These are phyloP conservation scores for Eutrema yunnanense DNA, from an alignment of 345 rosid genomes.

Conservation along the genomic window DNA sequence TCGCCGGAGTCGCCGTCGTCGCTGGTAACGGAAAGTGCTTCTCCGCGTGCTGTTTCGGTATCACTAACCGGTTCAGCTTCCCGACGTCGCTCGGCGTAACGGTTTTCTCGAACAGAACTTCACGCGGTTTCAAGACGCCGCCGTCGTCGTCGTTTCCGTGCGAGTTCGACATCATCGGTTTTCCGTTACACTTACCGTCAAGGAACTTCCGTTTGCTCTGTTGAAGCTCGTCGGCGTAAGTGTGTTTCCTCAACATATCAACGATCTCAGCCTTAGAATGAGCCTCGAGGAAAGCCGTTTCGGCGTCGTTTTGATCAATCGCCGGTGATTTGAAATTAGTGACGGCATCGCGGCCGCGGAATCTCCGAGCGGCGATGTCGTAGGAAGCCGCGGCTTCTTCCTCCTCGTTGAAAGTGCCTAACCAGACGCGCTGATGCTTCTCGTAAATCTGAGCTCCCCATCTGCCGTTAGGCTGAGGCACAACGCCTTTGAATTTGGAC, in stretches of 20 bases:
- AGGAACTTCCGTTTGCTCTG: conserved; percentile 55
- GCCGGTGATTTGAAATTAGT: conserved; percentile 55
- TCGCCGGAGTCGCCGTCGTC: neutral
- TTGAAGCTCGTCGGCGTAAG: conserved; percentile 70
- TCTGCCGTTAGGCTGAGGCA: conserved; percentile 88
- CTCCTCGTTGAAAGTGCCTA: conserved; percentile 85
- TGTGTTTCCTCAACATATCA: conserved; percentile 87
- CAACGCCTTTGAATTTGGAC: conserved; percentile 87
- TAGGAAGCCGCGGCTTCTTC: conserved; percentile 79
- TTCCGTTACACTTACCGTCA: conserved; percentile 29
- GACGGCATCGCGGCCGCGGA: conserved; percentile 87
- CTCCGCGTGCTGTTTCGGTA: conserved; percentile 95
- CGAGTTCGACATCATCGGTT: neutral
- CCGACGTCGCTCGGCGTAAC: conserved; percentile 99
- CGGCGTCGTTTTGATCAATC: conserved; percentile 25
- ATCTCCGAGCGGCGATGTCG: conserved; percentile 76
- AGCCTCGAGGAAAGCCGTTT: conserved; percentile 53
- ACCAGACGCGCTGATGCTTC: conserved; percentile 92
- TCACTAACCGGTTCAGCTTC: conserved; percentile 83
- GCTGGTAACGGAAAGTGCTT: conserved; percentile 58
- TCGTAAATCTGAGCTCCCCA: conserved; percentile 99
- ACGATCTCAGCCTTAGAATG: conserved; percentile 90
- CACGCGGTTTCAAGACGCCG: conserved; percentile 41
- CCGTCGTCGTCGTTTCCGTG: neutral
- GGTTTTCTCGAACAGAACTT: conserved; percentile 74